Percentiles rank a stretch among this genome's conserved stretches.
Conservation (phyloP, 805 yeast genomes). For the Ogataea ganodermae region DNA sequence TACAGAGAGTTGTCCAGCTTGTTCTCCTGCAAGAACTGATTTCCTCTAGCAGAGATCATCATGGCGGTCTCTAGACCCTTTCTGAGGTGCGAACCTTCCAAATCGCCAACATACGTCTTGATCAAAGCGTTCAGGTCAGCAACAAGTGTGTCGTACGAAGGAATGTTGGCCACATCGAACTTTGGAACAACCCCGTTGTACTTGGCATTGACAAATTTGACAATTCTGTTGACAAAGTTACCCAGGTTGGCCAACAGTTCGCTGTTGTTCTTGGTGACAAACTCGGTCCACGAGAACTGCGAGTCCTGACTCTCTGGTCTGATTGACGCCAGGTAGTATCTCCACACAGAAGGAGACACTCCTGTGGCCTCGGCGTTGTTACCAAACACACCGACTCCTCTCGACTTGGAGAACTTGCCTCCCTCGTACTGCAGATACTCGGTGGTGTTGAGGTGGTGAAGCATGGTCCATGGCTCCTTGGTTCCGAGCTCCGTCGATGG, state of each 20-base stretch:
- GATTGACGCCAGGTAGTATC: conserved; percentile 88
- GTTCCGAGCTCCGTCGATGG: conserved; percentile 94
- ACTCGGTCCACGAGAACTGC: conserved; percentile 96
- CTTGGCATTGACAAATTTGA: conserved; percentile 86
- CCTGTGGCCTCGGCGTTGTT: conserved; percentile 96
- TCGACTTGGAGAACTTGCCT: conserved; percentile 97
- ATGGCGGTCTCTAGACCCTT: conserved; percentile 90
- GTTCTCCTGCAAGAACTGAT: conserved; percentile 93
- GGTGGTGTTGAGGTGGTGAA: conserved; percentile 89
- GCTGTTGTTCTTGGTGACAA: conserved; percentile 88
- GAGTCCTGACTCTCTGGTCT: conserved; percentile 97
- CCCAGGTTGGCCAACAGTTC: conserved; percentile 96
- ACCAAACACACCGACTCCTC: conserved; percentile 98
- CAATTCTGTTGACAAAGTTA: conserved; percentile 91
- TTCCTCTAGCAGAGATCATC: conserved; percentile 91
- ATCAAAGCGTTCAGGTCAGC: conserved; percentile 66
- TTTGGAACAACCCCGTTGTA: conserved; percentile 88
- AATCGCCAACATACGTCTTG: conserved; percentile 59
- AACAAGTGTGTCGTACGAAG: conserved; percentile 47
- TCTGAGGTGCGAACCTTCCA: conserved; percentile 81
- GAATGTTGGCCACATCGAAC: conserved; percentile 50
- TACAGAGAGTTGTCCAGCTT: conserved; percentile 88
- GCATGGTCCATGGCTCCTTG: conserved; percentile 82
- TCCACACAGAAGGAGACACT: conserved; percentile 90
- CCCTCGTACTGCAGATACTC: conserved; percentile 97